These are phyloP conservation scores for Tillandsia fasciculata DNA, from an alignment of 176 grass and related monocot species.

Conservation along the genomic window DNA sequence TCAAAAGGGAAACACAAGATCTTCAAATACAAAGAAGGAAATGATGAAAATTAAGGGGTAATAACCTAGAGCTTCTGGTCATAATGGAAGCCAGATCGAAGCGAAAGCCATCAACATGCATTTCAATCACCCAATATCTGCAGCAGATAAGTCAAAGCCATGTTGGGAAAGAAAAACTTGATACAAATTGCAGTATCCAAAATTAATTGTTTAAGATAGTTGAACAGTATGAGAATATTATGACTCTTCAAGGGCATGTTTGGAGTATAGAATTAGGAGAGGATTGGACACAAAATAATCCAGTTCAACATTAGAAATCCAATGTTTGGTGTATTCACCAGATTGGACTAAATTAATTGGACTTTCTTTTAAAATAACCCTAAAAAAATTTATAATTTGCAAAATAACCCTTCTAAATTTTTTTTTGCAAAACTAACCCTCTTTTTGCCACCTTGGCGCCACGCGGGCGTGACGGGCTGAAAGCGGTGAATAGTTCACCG, in stretches of 20 bases:
- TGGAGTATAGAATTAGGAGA: neutral
- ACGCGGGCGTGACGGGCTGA: no score
- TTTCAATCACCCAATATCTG: constrained; percentile 97
- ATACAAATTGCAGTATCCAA: neutral
- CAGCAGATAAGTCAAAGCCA: constrained; percentile 10
- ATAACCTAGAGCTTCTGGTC: constrained; percentile 84
- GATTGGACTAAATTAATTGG: neutral
- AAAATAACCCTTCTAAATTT: no score
- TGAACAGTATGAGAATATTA: neutral
- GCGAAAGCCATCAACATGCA: constrained; percentile 98
- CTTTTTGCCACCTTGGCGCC: no score
- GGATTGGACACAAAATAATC: neutral
- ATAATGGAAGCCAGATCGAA: constrained; percentile 97
- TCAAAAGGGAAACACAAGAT: constrained; percentile 13
- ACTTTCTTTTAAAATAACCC: no score
- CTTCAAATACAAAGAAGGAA: constrained; percentile 13
- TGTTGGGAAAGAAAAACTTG: neutral
- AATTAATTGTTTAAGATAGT: neutral
- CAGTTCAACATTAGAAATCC: no score
- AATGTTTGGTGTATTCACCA: no score
- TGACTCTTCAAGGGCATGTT: neutral
- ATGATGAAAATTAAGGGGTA: neutral
- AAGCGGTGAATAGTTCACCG: no score
- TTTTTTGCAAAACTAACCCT: no score
- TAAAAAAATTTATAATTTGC: no score